Evolutionary conservation across 1,284 basidiomycete genomes (phyloP), one percentile per base, ranked within the genome.

Genomic region (Phellopilus nigrolimitatus): DNA sequence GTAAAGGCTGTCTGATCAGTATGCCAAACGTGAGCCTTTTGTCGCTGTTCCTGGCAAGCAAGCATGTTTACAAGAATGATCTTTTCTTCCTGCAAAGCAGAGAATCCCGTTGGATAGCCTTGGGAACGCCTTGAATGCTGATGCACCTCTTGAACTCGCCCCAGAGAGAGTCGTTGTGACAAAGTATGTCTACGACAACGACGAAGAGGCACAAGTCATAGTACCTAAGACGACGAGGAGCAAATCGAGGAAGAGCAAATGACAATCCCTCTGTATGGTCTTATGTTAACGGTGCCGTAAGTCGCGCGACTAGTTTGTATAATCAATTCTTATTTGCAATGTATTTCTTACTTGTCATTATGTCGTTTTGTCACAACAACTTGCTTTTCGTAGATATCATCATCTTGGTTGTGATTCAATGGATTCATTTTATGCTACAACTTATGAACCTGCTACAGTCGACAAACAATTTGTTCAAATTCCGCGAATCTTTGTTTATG

Each of bases 181-280:
- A 68, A 90, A 82, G 59, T 87, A 84, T 62, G 80, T 92, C 30
- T 93, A 92, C 58, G 89, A 92, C 56, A 82, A 83, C 53, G 89
- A 92, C 59, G 66, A 64, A 33, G 61, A 61, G 36, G 67, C 66
- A 15, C 64, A 66, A 42, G 41, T 46, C n/a, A 21, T 47, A n/a
- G 31, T 38, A 25, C 55, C 56, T 43, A 82, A 79, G 64, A 70
- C 68, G 51, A 84, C 82, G 28, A 63, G 72, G 52, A 72, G 68
- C 37, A 75, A 66, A 59, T 62, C 66, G 50, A 77, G 67, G 67
- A 76, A 68, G 56, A 73, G 65, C 59, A 60, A 56, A 44, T 71
- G 61, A 57, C 54, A 31, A 54, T 51, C 41, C 27, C 40, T 34
- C 38, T 30, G 25, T 51, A 40, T 40, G 40, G 33, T 38, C 15